Base-by-base conservation (phyloP, 1,284 basidiomycete genomes). In the Coriolopsis trogii region DNA sequence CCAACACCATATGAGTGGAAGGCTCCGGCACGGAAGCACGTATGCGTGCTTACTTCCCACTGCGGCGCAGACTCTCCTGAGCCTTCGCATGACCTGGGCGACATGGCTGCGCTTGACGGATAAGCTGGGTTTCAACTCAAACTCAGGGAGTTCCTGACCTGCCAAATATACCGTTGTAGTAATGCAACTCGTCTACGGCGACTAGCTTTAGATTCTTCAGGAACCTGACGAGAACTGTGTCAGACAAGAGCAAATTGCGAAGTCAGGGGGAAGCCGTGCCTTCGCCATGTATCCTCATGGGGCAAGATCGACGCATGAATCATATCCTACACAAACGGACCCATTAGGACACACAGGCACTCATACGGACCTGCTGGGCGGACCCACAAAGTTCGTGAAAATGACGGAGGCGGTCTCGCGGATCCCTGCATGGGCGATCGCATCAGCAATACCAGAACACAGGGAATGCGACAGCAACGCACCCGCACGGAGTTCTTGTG, bases 301-400 rank as follows among this genome's bases (percentile, higher is more conserved):
- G 93, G 93, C 4, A 96, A 71, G 54, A 96, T 90, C 1, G 90
- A 87, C 33, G 87, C 84, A 64, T 96, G 93, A 6, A 96, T 76
- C 79, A 87, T 95, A 61, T 95, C 94, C 89, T 95, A 42, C 10
- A 12, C 18, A 29, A n/a, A 40, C 4, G 37, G 47, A 44, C 51
- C 45, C 39, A 59, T 59, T n/a, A 53, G 53, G 40, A 21, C 43
- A 42, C 50, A 52, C 28, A 43, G 7, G 34, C 20, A 7, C 10
- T 38, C 50, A 48, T 25, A 15, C 15, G 12, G 21, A 23, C 40
- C 34, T 31, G 9, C n/a, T 8, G 12, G 15, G 20, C 13, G 16
- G 41, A 72, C 82, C 46, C 64, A 88, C 89, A 62, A 89, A 89
- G 63, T 91, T 91, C 3, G 87, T 89, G 58, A 89, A 85, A 37